These are phyloP conservation scores for Rhynchosporium agropyri DNA, from an alignment of 2,329 filamentous ascomycete species.

Conservation along the genomic window DNA sequence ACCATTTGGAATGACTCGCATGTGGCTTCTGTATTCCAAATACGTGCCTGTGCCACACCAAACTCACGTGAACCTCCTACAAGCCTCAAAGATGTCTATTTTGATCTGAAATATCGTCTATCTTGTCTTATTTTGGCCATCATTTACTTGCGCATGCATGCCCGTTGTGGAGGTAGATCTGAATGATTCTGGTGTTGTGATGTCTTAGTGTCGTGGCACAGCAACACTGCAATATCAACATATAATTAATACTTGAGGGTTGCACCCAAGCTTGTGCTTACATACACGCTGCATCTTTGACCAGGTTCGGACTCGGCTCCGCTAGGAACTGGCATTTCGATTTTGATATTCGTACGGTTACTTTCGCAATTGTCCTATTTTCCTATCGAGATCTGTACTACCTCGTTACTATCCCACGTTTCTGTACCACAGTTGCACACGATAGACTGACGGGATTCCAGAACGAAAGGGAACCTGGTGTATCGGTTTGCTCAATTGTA, in stretches of 20 bases:
- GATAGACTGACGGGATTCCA: not conserved
- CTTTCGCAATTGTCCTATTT: not conserved
- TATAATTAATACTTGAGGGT: not conserved
- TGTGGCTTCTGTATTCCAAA: slow-evolving; percentile 11
- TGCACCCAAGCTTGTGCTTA: not conserved
- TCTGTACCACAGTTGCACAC: not conserved
- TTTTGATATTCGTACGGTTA: not conserved
- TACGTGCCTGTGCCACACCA: not conserved
- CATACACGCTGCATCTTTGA: not conserved
- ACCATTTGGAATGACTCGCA: slow-evolving; percentile 12
- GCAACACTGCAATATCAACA: no score
- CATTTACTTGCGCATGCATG: no score
- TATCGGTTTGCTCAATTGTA: not conserved
- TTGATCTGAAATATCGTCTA: not conserved
- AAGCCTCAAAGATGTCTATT: not conserved
- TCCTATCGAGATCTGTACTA: not conserved
- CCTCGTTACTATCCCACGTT: slow-evolving; percentile 11
- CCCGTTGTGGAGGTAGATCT: not conserved
- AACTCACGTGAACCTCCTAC: not conserved
- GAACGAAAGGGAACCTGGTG: not conserved
- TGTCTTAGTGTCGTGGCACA: not conserved
- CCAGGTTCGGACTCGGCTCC: no score
- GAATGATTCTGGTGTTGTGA: no score
- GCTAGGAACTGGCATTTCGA: not conserved
- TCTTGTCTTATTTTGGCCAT: not conserved